Evolutionary conservation across 75 land plant species (phyloP).

Genomic region (Larix kaempferi): DNA sequence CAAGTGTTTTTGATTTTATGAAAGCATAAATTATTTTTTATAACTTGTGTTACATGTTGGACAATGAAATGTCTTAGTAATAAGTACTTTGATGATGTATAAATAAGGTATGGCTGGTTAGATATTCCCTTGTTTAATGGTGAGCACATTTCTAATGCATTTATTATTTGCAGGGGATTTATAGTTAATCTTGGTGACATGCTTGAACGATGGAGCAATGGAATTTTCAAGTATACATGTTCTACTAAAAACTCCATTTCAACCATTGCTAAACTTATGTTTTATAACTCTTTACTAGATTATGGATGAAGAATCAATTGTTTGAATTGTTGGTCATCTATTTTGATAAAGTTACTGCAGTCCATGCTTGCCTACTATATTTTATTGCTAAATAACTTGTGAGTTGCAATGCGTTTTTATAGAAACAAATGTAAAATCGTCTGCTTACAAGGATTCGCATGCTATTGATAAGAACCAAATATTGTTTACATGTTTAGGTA

Average conservation of each 20-base stretch:
- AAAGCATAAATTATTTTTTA: neutral
- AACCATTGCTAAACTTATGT: neutral
- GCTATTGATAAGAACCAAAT: no score
- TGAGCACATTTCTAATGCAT: neutral
- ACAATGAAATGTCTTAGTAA: neutral
- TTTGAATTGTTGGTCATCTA: no score
- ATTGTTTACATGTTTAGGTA: no score
- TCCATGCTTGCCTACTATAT: no score
- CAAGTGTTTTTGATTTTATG: neutral
- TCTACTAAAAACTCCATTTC: neutral
- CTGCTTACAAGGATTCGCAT: no score
- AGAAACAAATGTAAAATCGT: no score
- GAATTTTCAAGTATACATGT: constrained; percentile 69
- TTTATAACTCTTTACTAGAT: no score
- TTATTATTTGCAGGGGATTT: constrained; percentile 65
- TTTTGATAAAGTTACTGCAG: no score
- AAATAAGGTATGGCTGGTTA: neutral
- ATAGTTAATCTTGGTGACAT: constrained; percentile 97
- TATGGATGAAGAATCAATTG: no score
- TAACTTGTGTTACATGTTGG: neutral
- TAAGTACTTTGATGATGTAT: neutral
- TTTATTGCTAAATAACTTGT: no score
- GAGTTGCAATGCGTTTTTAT: no score
- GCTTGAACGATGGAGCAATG: constrained; percentile 99
- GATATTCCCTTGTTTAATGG: neutral